phyloP scores from a whole-genome alignment of 1,284 basidiomycete species.

The Cryptococcus neoformans region DNA sequence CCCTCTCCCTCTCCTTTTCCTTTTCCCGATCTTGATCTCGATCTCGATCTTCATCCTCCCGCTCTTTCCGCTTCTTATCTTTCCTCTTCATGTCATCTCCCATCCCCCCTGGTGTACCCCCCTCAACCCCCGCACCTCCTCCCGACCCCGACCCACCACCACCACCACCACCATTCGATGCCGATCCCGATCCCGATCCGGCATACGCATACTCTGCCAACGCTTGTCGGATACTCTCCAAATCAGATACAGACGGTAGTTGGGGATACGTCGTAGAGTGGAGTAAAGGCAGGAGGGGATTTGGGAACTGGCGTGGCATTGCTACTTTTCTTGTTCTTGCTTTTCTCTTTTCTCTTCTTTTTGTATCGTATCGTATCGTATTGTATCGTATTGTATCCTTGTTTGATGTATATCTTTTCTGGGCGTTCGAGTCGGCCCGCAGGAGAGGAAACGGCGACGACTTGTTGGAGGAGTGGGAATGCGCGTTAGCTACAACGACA shows the following conservation, averaged over 20 bases:
- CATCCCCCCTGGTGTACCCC: conserved; percentile 57
- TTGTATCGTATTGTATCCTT: too few relatives aligned
- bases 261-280: conserved; percentile 44
- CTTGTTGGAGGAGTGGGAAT: too few relatives aligned
- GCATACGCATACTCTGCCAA: conserved; percentile 58
- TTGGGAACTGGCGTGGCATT: conserved; percentile 18
- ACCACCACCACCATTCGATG: neutral
- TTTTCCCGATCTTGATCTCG: conserved; percentile 58
- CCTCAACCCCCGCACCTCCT: too few relatives aligned
- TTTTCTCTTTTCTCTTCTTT: too few relatives aligned
- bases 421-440: too few relatives aligned
- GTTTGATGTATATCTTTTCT: too few relatives aligned
- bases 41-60: conserved; percentile 67
- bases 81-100: conserved; percentile 67
- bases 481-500: too few relatives aligned
- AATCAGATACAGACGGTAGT: conserved; percentile 67
- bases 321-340: neutral
- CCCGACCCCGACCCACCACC: too few relatives aligned
- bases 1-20: conserved; percentile 62
- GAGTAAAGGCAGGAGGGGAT: conserved; percentile 29
- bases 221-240: conserved; percentile 62
- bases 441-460: too few relatives aligned
- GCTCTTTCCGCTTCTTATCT: conserved; percentile 64
- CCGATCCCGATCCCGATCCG: conserved; percentile 52
- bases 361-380: neutral